phyloP scores from a whole-genome alignment of 1,139 yeast species.

The Zygoascus meyerae region DNA sequence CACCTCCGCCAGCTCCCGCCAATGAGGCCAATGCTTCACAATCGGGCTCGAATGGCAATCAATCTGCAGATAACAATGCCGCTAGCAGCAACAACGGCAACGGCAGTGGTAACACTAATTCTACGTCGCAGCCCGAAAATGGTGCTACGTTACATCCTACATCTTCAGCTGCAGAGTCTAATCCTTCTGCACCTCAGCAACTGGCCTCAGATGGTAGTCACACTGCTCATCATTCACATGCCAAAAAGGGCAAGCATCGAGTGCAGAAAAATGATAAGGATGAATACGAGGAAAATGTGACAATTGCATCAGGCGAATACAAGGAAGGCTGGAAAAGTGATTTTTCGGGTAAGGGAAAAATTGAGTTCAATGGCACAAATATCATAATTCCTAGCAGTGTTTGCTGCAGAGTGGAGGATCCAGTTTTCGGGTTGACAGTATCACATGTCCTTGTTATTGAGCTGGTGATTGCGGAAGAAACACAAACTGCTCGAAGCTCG shows the following conservation, averaged over 20 bases:
- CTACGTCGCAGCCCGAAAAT: not conserved
- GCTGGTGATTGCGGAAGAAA: constrained; percentile 89
- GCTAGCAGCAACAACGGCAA: not conserved
- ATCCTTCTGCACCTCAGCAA: not conserved
- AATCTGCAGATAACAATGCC: not conserved
- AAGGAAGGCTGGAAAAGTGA: constrained; percentile 95
- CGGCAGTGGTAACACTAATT: not conserved
- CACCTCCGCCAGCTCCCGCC: constrained; percentile 4
- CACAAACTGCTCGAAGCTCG: constrained; percentile 34
- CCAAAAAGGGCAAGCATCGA: constrained; percentile 12
- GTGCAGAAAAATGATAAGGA: constrained; percentile 13
- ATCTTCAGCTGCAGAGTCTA: not conserved
- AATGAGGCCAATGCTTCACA: constrained; percentile 1
- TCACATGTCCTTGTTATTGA: constrained; percentile 75
- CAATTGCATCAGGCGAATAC: constrained; percentile 71
- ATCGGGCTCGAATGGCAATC: not conserved
- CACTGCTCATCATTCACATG: constrained; percentile 3
- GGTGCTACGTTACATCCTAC: not conserved
- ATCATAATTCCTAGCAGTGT: constrained; percentile 45
- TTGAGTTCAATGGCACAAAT: constrained; percentile 66
- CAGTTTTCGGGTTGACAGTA: constrained; percentile 69
- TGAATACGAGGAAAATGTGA: constrained; percentile 47
- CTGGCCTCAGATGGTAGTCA: constrained; percentile 1
- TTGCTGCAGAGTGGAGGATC: constrained; percentile 78
- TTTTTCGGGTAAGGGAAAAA: constrained; percentile 64